These are phyloP conservation scores for Mycena metata DNA, from an alignment of 768 basidiomycete genomes.

Conservation along the genomic window DNA sequence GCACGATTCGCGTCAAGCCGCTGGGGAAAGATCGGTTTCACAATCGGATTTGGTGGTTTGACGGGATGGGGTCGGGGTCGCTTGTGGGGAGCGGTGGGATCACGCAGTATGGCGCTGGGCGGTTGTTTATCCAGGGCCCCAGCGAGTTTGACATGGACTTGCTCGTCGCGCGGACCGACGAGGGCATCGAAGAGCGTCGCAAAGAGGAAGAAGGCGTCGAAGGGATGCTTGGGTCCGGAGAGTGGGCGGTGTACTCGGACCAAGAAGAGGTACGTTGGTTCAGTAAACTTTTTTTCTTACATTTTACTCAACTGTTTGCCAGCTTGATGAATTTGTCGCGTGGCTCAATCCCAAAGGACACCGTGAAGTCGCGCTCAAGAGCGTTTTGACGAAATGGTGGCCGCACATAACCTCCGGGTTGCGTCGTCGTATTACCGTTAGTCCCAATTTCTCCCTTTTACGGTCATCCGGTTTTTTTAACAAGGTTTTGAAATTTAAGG, in stretches of 20 bases:
- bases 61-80: conserved; percentile 91
- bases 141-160: conserved; percentile 84
- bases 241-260: conserved; percentile 94
- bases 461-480: conserved; percentile 25
- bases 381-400: conserved; percentile 86
- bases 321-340: conserved; percentile 86
- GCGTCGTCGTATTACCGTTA: conserved; percentile 79
- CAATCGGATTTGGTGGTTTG: conserved; percentile 98
- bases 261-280: conserved; percentile 80
- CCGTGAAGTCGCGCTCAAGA: conserved; percentile 86
- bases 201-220: conserved; percentile 86
- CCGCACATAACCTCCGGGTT: conserved; percentile 85
- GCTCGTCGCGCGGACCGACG: conserved; percentile 69
- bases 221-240: conserved; percentile 76
- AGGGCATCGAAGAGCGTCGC: conserved; percentile 72
- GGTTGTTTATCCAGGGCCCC: conserved; percentile 94
- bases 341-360: conserved; percentile 96
- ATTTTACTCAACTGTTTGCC: conserved; percentile 35
- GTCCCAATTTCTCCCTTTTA: conserved; percentile 47
- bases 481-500: conserved; percentile 56
- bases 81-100: conserved; percentile 84
- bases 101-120: conserved; percentile 88
- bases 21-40: conserved; percentile 94
- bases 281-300: conserved; percentile 23
- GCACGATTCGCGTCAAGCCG: conserved; percentile 88